Percentiles rank a stretch among this genome's conserved stretches.
These are phyloP conservation scores for Harrya chromipes DNA, from an alignment of 768 basidiomycete species.

Conservation along the genomic window DNA sequence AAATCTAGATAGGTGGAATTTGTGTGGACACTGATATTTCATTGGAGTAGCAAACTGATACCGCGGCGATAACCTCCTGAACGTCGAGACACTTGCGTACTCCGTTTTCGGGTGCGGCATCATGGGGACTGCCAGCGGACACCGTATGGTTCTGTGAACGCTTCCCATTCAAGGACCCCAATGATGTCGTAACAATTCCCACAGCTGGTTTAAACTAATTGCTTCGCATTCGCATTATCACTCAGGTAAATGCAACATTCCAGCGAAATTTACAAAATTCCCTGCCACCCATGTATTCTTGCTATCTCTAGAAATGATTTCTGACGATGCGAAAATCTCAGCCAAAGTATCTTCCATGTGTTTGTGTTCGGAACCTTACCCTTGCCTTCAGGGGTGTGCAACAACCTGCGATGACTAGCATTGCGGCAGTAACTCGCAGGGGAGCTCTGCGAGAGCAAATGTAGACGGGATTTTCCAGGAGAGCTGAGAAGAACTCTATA, in stretches of 20 bases:
- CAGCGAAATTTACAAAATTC: background rate
- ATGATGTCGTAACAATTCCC: background rate
- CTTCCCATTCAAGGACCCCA: no score
- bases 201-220: background rate
- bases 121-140: no score
- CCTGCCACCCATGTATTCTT: constrained; percentile 17
- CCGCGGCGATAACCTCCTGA: background rate
- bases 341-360: background rate
- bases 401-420: no score
- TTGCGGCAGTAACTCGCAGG: no score
- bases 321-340: no score
- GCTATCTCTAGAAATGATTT: constrained; percentile 8
- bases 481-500: background rate
- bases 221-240: constrained; percentile 1
- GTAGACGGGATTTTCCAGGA: background rate
- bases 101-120: no score
- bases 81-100: background rate
- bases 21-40: background rate
- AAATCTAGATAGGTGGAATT: background rate
- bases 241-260: background rate
- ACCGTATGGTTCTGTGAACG: background rate
- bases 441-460: background rate
- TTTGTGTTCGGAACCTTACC: background rate
- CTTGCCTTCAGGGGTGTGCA: no score
- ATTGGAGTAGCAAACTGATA: background rate